Conservation (phyloP, 2,329 filamentous ascomycete species). For the Simplicillium sp. region DNA sequence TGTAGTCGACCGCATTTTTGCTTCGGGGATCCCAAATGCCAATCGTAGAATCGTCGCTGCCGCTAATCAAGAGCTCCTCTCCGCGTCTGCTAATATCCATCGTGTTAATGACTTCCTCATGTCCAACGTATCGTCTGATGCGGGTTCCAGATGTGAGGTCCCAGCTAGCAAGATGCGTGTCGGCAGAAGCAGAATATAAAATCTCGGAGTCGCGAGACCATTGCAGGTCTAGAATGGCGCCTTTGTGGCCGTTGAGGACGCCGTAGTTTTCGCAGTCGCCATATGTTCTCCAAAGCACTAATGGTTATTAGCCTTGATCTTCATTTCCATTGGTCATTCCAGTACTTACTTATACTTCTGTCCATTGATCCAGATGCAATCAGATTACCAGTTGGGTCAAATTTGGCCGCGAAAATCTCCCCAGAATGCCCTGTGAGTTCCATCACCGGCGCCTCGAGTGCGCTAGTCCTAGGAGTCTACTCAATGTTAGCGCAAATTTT, state of each 20-base stretch:
- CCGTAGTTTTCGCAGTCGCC: conserved; percentile 94
- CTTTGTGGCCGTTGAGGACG: conserved; percentile 77
- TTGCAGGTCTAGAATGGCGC: conserved; percentile 82
- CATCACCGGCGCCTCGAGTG: conserved; percentile 85
- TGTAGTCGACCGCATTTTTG: conserved; percentile 79
- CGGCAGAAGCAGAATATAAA: conserved; percentile 85
- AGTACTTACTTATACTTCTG: conserved; percentile 65
- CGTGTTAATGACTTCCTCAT: conserved; percentile 92
- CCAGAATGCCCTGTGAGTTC: conserved; percentile 75
- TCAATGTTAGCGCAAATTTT: conserved; percentile 8
- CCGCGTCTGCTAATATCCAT: conserved; percentile 83
- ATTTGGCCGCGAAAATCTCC: conserved; percentile 84
- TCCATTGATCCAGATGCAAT: conserved; percentile 97
- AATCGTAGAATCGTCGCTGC: conserved; percentile 87
- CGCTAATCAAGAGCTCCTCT: conserved; percentile 83
- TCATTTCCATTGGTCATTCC: not conserved
- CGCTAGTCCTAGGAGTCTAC: conserved; percentile 71
- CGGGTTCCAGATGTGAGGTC: conserved; percentile 85
- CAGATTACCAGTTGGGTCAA: conserved; percentile 77
- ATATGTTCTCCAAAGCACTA: conserved; percentile 89
- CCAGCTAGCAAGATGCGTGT: conserved; percentile 91
- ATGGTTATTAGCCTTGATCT: not conserved
- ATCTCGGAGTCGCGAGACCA: conserved; percentile 94
- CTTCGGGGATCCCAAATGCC: conserved; percentile 93
- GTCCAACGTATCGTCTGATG: conserved; percentile 84